Evolutionary conservation across 106 monocot genomes (phyloP), one percentile per base, ranked within the genome.

Genomic region (Agapanthus africanus): DNA sequence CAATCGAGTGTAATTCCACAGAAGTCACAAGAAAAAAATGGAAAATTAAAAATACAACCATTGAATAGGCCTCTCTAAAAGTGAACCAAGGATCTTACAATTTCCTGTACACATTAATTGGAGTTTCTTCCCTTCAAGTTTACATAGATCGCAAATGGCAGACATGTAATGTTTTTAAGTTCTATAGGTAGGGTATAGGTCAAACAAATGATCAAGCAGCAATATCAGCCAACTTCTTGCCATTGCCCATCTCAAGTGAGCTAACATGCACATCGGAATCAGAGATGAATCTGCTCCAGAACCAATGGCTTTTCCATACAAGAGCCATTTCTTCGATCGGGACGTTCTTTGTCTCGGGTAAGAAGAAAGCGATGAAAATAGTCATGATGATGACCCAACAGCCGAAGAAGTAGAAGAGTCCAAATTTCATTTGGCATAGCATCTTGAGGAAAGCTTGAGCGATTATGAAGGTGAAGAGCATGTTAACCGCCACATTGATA

Each of bases 301-400:
- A 83, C 82, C 82, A 83, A 44, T 83, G 82, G 0, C 47, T 1
- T 28, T 71, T 78, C 82, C 82, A 83, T 1, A 83, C 74, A 11
- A 79, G 67, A 6, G 74, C 50, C 84, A 88, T 88, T 70, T 88
- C 81, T 28, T 88, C 88, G 19, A 88, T 88, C 1, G 84, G 88
- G 26, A 88, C 70, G 22, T 79, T 81, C 81, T 84, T 84, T 2
- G 88, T 88, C 73, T 88, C 88, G 16, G 88, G 88, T 2, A 88
- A 52, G 62, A 88, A 88, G 76, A 84, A 59, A 21, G 76, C 78
- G 59, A 84, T 40, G 54, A 88, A 88, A 0, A 38, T 13, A 2
- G 88, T 88, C 84, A 84, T 84, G 51, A 84, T 4, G 1, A 76
- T 30, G 11, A 88, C 88, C 81, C 88, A 81, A 0, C 72, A 80